Evolutionary conservation across 1,139 yeast species (phyloP), one percentile per base, ranked within the genome.

Genomic region (Yamadazyma blattariae): DNA sequence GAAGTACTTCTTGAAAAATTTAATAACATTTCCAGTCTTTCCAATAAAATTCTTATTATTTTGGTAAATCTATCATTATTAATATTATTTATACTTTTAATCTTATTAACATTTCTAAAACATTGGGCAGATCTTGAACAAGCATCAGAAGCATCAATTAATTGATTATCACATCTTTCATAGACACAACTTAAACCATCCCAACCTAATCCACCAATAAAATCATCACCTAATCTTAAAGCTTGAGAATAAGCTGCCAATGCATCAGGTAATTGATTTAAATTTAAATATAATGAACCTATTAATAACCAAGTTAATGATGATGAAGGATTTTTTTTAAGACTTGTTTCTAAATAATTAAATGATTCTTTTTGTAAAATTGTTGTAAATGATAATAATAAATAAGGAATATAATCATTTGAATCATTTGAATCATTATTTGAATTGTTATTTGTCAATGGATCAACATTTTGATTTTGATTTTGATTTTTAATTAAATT

Each of bases 201-300:
- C 84, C 84, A 78, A 0, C 83, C 82, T 8, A 78, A 64, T 2
- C 81, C 83, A 3, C 71, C 61, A 11, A 65, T 66, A 33, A 71
- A 77, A 32, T 74, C 79, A 35, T 65, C 62, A 46, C 72, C 74
- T 18, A 77, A 54, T 31, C 79, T 59, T 25, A 78, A 66, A 2
- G 84, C 85, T 52, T 79, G 84, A 1, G 82, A 74, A 51, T 77
- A 81, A 2, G 86, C 86, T 6, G 82, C 79, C 34, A 80, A 58
- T 0, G 87, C 80, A 48, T 80, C 87, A 4, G 80, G 74, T 19
- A 80, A 55, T 53, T 80, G 87, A 35, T 74, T 74, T 47, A 79
- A 60, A 42, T 71, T 72, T 39, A 80, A 56, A 49, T 80, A 80
- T 33, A 81, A 58, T 19, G 75, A 69, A 1, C 86, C 88, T 17